These are phyloP conservation scores for Penicillium crustosum DNA, from an alignment of 2,329 filamentous ascomycete species.

Conservation along the genomic window DNA sequence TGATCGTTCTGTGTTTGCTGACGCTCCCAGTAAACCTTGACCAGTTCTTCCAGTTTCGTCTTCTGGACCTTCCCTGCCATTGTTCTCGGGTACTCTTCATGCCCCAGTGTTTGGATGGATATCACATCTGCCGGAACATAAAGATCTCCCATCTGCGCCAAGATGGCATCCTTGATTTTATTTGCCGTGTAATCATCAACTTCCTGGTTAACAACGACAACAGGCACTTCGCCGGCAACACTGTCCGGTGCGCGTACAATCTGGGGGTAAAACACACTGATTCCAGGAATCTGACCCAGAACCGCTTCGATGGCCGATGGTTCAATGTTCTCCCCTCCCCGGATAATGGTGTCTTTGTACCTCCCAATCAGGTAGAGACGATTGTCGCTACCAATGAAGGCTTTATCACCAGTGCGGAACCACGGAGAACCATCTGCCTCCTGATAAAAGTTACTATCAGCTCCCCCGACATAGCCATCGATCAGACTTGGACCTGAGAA, in stretches of 20 bases:
- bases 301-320: constrained; percentile 18
- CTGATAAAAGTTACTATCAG: constrained; percentile 14
- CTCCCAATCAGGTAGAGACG: constrained; percentile 19
- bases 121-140: constrained; percentile 15
- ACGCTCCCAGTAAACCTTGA: neutral
- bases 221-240: constrained; percentile 16
- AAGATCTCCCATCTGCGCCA: constrained; percentile 11
- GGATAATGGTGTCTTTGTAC: constrained; percentile 22
- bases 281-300: constrained; percentile 7
- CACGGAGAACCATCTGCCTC: constrained; percentile 12
- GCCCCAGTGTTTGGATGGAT: constrained; percentile 9
- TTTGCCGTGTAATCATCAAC: neutral
- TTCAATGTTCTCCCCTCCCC: constrained; percentile 22
- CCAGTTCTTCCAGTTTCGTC: neutral
- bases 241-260: constrained; percentile 7
- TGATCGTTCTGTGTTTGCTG: neutral
- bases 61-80: constrained; percentile 14
- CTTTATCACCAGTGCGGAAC: constrained; percentile 22
- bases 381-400: constrained; percentile 12
- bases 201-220: constrained; percentile 8
- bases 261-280: constrained; percentile 14
- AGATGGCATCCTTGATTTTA: constrained; percentile 7
- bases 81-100: constrained; percentile 3
- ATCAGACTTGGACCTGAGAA: constrained; percentile 9
- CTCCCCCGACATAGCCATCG: constrained; percentile 11